phyloP scores from a whole-genome alignment of 139 green algal species.

The Picochlorum sp. region DNA sequence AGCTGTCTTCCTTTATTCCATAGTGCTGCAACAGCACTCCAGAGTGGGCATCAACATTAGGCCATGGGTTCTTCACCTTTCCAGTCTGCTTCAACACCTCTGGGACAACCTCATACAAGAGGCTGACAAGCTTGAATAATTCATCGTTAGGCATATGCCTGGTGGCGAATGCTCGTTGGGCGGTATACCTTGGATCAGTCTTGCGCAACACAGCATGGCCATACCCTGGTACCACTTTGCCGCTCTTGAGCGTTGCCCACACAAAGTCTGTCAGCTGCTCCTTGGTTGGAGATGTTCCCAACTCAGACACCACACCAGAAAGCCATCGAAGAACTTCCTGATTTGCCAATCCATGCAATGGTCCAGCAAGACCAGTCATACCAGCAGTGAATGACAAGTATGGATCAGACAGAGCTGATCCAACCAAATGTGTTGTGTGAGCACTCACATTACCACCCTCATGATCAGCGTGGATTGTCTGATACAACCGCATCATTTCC shows the following conservation, averaged over 20 bases:
- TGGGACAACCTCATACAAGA: slow-evolving; percentile 92
- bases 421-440: slow-evolving; percentile 91
- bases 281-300: slow-evolving; percentile 69
- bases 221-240: slow-evolving; percentile 93
- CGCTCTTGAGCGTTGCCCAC: slow-evolving; percentile 82
- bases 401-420: slow-evolving; percentile 86
- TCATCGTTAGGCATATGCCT: slow-evolving; percentile 90
- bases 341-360: slow-evolving; percentile 96
- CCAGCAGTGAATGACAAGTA: slow-evolving; percentile 91
- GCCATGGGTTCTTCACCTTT: slow-evolving; percentile 98
- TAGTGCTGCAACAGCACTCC: slow-evolving; percentile 96
- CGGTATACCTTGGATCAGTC: slow-evolving; percentile 93
- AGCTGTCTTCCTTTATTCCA: slow-evolving; percentile 84
- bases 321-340: slow-evolving; percentile 94
- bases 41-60: slow-evolving; percentile 96
- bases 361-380: slow-evolving; percentile 91
- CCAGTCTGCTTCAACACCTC: slow-evolving; percentile 77
- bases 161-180: slow-evolving; percentile 66
- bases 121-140: slow-evolving; percentile 83
- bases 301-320: slow-evolving; percentile 50
- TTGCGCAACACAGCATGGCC: slow-evolving; percentile 95
- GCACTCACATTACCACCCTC: slow-evolving; percentile 95
- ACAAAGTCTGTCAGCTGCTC: slow-evolving; percentile 83
- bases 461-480: slow-evolving; percentile 92
- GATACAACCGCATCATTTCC: slow-evolving; percentile 95